Conservation (phyloP, 805 yeast species). For the Scheffersomyces ergatensis region DNA sequence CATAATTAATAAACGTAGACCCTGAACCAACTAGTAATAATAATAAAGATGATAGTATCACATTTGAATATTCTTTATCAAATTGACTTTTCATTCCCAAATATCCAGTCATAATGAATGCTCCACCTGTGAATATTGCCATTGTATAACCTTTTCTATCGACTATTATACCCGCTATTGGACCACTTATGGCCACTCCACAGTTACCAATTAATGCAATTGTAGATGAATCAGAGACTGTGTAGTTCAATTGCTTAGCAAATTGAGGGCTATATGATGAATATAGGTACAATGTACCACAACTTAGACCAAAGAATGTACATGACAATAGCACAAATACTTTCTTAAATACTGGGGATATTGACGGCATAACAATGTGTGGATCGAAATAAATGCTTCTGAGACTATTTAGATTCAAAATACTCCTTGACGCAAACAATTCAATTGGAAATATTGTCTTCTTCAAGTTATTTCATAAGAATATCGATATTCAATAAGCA, state of each 20-base stretch:
- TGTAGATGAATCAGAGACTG: slow-evolving; percentile 61
- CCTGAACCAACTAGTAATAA: slow-evolving; percentile 64
- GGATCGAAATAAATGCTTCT: too few relatives aligned
- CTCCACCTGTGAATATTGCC: slow-evolving; percentile 51
- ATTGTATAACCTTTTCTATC: slow-evolving; percentile 59
- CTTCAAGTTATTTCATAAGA: too few relatives aligned
- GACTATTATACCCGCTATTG: slow-evolving; percentile 63
- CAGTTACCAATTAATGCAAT: slow-evolving; percentile 68
- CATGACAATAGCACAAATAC: slow-evolving; percentile 25
- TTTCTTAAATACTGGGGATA: slow-evolving; percentile 18
- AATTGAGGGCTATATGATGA: slow-evolving; percentile 79
- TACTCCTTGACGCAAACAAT: too few relatives aligned
- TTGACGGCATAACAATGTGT: background rate
- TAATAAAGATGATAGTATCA: slow-evolving; percentile 43
- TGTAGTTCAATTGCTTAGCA: slow-evolving; percentile 53
- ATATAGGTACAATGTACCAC: slow-evolving; percentile 75
- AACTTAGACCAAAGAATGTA: slow-evolving; percentile 48
- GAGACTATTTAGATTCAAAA: too few relatives aligned
- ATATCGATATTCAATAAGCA: too few relatives aligned
- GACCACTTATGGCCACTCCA: slow-evolving; percentile 64
- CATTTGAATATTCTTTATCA: slow-evolving; percentile 33
- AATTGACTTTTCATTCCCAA: slow-evolving; percentile 52
- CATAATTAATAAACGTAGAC: slow-evolving; percentile 61
- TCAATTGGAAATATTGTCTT: too few relatives aligned
- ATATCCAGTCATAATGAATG: slow-evolving; percentile 54